phyloP scores from a whole-genome alignment of 306 rosid species.

The Pyrus bretschneideri region DNA sequence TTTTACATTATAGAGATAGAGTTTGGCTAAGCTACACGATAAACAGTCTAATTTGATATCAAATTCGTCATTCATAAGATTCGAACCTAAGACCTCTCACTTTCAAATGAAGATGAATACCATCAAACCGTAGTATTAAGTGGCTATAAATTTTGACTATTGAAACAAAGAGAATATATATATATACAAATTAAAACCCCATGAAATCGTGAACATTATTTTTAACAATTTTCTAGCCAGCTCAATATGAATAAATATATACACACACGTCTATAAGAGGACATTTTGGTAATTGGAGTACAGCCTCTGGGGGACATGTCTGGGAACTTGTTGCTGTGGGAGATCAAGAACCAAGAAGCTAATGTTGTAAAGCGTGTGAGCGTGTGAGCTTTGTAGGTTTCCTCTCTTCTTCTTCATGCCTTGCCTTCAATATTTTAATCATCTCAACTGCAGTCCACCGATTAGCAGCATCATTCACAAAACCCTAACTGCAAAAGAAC shows the following conservation, averaged over 20 bases:
- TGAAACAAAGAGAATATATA: neutral
- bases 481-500: conserved; percentile 19
- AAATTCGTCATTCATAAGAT: too few species aligned
- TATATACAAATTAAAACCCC: too few species aligned
- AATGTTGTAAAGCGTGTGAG: conserved; percentile 6
- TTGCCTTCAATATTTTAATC: neutral
- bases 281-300: conserved; percentile 22
- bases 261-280: conserved; percentile 1
- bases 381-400: neutral
- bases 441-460: neutral
- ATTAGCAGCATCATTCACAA: neutral
- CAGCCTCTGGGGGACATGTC: conserved; percentile 13
- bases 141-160: too few species aligned
- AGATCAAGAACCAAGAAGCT: conserved; percentile 28
- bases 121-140: accelerated
- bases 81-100: too few species aligned
- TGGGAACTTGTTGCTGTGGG: conserved; percentile 48
- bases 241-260: neutral
- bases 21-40: too few species aligned
- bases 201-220: neutral
- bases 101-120: accelerated
- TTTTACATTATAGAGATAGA: too few species aligned
- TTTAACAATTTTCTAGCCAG: neutral
- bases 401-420: conserved; percentile 6
- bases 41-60: too few species aligned